Evolutionary conservation across 163 green algal genomes (phyloP).

Genomic region (Chlamydomonas reinhardtii): DNA sequence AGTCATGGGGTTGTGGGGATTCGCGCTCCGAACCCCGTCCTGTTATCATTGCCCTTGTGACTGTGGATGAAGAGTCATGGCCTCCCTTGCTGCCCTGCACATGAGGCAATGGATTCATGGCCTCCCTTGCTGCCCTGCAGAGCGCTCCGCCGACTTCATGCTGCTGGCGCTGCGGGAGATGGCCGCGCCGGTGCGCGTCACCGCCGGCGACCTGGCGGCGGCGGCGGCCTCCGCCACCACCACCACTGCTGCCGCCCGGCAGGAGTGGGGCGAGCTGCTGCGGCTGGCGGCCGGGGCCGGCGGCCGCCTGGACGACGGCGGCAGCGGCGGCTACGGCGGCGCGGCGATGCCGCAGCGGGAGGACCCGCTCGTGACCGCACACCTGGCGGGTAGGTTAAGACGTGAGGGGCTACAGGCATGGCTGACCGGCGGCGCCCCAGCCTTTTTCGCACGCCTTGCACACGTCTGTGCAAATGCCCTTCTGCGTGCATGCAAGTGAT

Average conservation of each 20-base stretch:
- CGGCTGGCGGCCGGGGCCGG: slow-evolving; percentile 7
- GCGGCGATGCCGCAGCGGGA: neutral
- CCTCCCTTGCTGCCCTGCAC: no score
- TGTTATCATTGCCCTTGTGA: no score
- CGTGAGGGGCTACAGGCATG: no score
- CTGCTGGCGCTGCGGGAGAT: slow-evolving; percentile 25
- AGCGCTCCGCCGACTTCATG: slow-evolving; percentile 11
- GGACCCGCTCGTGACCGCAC: neutral
- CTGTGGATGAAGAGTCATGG: no score
- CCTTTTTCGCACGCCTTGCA: no score
- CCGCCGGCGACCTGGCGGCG: neutral
- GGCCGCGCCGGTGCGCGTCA: neutral
- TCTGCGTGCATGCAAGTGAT: no score
- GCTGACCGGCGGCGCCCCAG: no score
- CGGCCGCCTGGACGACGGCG: neutral
- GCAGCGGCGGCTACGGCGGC: neutral
- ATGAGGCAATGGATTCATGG: no score
- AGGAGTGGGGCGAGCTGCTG: slow-evolving; percentile 14
- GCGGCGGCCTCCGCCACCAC: neutral
- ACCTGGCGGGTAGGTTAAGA: slow-evolving; percentile 3
- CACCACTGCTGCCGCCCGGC: neutral
- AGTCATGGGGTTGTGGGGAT: no score
- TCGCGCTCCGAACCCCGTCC: no score
- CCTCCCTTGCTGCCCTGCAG: neutral
- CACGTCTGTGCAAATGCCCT: no score